Percentiles rank a stretch among this genome's conserved stretches.
Conservation (phyloP, 2,329 filamentous ascomycete species). For the Catunica adiposa region DNA sequence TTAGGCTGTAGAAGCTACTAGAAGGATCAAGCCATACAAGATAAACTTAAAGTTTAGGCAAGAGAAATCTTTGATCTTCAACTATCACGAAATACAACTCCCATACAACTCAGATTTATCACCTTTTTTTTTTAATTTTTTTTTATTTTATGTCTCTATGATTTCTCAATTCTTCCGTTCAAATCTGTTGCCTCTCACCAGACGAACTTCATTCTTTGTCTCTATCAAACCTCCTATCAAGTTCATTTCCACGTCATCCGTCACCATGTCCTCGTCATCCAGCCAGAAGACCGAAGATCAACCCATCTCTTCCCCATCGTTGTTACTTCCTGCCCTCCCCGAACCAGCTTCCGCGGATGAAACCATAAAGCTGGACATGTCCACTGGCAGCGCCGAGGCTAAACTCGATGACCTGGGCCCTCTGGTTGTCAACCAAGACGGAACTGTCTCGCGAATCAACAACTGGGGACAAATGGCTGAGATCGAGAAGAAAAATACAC, state of each 20-base stretch:
- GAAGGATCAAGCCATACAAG: neutral
- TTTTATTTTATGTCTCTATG: no score
- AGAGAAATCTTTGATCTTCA: neutral
- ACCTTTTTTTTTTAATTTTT: no score
- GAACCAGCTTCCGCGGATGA: constrained; percentile 8
- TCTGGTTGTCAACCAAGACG: constrained; percentile 57
- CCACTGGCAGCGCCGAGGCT: constrained; percentile 24
- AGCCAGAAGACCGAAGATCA: neutral
- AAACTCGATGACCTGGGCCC: constrained; percentile 55
- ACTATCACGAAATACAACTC: neutral
- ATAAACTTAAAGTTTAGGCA: neutral
- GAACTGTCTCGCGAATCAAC: constrained; percentile 50
- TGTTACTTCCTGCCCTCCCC: constrained; percentile 14
- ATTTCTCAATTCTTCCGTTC: no score
- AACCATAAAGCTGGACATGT: constrained; percentile 21
- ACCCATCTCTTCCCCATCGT: neutral
- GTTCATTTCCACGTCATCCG: no score
- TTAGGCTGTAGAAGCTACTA: neutral
- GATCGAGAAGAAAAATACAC: constrained; percentile 48
- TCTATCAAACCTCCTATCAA: no score
- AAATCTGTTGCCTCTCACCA: no score
- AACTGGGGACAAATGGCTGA: constrained; percentile 61
- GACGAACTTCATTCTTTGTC: no score
- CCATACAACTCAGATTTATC: no score
- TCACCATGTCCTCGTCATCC: no score